These are phyloP conservation scores for Cylindrotheca fusiformis DNA, from an alignment of 108 stramenopile species.

Conservation along the genomic window DNA sequence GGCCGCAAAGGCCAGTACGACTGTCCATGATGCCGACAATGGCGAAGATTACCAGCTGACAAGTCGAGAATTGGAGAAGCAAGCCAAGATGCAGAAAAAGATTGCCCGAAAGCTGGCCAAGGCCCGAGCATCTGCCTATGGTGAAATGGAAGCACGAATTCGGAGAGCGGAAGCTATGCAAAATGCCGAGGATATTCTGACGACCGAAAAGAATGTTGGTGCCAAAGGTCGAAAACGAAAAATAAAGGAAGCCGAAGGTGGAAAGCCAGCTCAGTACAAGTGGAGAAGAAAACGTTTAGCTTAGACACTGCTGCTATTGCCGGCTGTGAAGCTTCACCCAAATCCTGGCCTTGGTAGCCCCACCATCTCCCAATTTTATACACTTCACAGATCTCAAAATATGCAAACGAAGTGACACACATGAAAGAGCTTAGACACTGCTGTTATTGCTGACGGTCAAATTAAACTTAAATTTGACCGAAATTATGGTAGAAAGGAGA, in stretches of 20 bases:
- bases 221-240: slow-evolving; percentile 90
- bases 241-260: slow-evolving; percentile 57
- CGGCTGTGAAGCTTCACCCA: too few relatives aligned
- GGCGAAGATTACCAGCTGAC: slow-evolving; percentile 10
- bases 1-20: slow-evolving; percentile 33
- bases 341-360: too few relatives aligned
- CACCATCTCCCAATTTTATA: too few relatives aligned
- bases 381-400: too few relatives aligned
- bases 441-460: too few relatives aligned
- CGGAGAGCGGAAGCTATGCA: slow-evolving; percentile 57
- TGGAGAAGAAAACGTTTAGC: slow-evolving; percentile 68
- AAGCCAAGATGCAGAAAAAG: slow-evolving; percentile 37
- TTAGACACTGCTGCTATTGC: neutral
- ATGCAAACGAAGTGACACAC: too few relatives aligned
- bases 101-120: slow-evolving; percentile 56
- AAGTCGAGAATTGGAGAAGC: slow-evolving; percentile 34
- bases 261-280: slow-evolving; percentile 71
- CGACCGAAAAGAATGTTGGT: slow-evolving; percentile 74
- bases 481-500: too few relatives aligned
- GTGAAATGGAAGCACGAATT: slow-evolving; percentile 82
- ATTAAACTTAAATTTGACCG: too few relatives aligned
- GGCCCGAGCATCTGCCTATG: slow-evolving; percentile 62
- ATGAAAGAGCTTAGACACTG: too few relatives aligned
- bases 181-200: slow-evolving; percentile 69
- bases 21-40: slow-evolving; percentile 43